Evolutionary conservation across 2,329 filamentous ascomycete species (phyloP), one percentile per base, ranked within the genome.

Genomic region (Didymella segeticola): DNA sequence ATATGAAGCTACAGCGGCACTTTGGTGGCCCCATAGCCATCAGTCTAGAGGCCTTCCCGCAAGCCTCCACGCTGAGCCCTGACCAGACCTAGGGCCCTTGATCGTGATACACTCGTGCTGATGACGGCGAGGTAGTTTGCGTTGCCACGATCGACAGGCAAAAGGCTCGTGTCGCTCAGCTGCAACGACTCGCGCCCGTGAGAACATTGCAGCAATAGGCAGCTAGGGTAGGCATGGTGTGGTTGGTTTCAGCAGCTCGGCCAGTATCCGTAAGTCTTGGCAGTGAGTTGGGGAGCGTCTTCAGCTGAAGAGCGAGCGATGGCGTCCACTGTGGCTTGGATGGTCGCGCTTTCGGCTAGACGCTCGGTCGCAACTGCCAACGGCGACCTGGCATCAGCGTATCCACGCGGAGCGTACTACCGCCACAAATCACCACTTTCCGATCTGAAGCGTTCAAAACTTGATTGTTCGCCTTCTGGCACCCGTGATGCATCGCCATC

Each of bases 251-350:
- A 66, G 59, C 62, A 68, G 50, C 50, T 56, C 53, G 36, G 51
- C 57, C 62, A 63, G 55, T 60, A 57, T 56, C 50, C 53, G 61
- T 50, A 53, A 43, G 49, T 47, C 65, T 67, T 64, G 62, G 62
- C 53, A 55, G 27, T 23, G 55, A 51, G 48, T 47, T 55, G 47
- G 33, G 57, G 55, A 57, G 53, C 20, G 43, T 53, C n/a, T 63
- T 72, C 70, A 73, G 70, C 70, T 73, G 66, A 63, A 57, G 59
- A 58, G 47, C 37, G 58, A 60, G 64, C 53, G 60, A 59, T 70
- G 71, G 70, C 69, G 70, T 69, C 51, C 47, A 47, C 25, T 63
- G 66, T 71, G 68, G 69, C 68, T 66, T 57, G 46, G 25, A 52
- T 39, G 45, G 38, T 48, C 39, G 53, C 36, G 31, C 22, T 38